Evolutionary conservation across 805 yeast species (phyloP).

Genomic region (Metschnikowia gruessii): DNA sequence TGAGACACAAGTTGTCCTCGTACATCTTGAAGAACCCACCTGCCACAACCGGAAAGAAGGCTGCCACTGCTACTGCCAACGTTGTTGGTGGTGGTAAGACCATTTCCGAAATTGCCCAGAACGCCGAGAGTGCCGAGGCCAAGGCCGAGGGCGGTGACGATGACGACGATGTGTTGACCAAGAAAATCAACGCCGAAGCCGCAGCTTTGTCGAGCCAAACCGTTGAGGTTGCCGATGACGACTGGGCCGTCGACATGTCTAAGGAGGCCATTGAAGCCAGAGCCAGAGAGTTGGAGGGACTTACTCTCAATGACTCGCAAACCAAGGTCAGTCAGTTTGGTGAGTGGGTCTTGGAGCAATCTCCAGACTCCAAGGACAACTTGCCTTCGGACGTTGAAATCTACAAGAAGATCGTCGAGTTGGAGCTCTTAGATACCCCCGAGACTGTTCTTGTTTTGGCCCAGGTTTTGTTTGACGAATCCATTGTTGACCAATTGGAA

Average conservation of each 20-base stretch:
- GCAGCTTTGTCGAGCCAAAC: constrained; percentile 53
- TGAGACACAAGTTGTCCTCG: constrained; percentile 81
- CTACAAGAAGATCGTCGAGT: constrained; percentile 81
- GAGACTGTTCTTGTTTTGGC: constrained; percentile 89
- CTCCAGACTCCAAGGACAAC: constrained; percentile 52
- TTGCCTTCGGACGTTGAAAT: constrained; percentile 86
- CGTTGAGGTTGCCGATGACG: constrained; percentile 78
- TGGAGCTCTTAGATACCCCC: constrained; percentile 67
- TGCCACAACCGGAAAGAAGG: constrained; percentile 62
- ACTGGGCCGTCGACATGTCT: constrained; percentile 97
- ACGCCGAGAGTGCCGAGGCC: constrained; percentile 35
- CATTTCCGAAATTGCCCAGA: constrained; percentile 72
- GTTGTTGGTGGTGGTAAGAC: constrained; percentile 86
- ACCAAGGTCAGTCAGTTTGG: constrained; percentile 74
- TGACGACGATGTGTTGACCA: constrained; percentile 72
- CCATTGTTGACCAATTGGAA: constrained; percentile 67
- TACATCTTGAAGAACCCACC: constrained; percentile 91
- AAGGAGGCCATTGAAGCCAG: constrained; percentile 94
- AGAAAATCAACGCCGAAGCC: constrained; percentile 81
- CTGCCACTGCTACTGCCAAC: constrained; percentile 87
- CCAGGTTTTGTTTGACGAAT: constrained; percentile 79
- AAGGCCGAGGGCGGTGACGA: constrained; percentile 48
- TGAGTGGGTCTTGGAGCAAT: constrained; percentile 69
- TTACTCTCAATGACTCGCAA: constrained; percentile 44
- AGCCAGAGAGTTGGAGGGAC: constrained; percentile 80